Conservation (phyloP, 345 rosid species). For the Arabidopsis thaliana region DNA sequence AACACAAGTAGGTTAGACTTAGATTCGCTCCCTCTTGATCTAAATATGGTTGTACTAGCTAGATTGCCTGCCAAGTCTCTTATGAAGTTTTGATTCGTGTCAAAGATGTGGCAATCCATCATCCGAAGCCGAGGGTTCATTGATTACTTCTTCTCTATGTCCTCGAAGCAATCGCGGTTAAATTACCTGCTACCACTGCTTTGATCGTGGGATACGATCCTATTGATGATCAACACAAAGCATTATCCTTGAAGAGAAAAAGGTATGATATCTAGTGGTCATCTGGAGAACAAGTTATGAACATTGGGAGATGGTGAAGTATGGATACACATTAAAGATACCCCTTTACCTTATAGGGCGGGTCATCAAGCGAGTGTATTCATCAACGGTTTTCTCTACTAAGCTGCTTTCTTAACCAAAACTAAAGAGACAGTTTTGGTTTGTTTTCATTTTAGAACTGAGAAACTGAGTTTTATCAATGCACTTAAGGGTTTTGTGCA, state of each 20-base stretch:
- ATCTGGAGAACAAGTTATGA: background rate
- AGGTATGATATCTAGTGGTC: background rate
- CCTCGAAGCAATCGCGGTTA: background rate
- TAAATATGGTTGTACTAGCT: background rate
- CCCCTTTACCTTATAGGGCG: background rate
- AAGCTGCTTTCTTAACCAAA: background rate
- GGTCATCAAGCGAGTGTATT: background rate
- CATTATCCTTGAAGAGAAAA: background rate
- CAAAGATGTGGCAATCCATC: background rate
- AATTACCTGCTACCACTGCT: background rate
- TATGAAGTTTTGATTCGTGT: background rate
- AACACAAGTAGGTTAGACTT: background rate
- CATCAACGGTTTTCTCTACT: background rate
- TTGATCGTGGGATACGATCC: background rate
- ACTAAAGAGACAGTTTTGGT: background rate
- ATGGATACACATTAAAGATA: background rate
- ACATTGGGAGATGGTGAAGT: background rate
- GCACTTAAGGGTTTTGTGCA: background rate
- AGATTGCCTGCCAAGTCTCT: background rate
- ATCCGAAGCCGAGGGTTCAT: background rate
- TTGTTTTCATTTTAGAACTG: conserved; percentile 16
- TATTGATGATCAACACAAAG: background rate
- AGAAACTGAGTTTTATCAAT: conserved; percentile 21
- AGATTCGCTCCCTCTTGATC: background rate
- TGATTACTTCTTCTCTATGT: background rate